Conservation (phyloP, 257 asterid genomes). For the Henckelia pumila region DNA sequence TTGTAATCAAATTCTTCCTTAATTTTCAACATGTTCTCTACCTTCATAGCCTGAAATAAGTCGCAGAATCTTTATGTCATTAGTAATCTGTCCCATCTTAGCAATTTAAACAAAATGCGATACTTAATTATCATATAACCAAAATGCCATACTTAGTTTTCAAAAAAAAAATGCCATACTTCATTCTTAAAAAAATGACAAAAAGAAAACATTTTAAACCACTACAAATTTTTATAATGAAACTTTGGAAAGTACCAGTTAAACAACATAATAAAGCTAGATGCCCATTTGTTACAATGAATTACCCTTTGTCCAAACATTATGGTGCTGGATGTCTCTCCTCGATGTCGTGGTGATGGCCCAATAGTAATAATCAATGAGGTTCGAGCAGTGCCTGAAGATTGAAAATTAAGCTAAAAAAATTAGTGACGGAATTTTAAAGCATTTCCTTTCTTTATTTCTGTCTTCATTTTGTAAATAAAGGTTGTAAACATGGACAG, state of each 20-base stretch:
- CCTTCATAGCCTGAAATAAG: constrained; percentile 78
- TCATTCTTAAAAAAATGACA: neutral
- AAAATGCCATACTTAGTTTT: constrained; percentile 13
- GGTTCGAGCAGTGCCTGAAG: constrained; percentile 84
- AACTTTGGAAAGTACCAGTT: constrained; percentile 1
- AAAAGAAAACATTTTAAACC: constrained; percentile 12
- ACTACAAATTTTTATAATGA: constrained; percentile 10
- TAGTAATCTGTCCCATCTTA: neutral
- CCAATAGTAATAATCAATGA: constrained; percentile 77
- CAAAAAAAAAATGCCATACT: constrained; percentile 9
- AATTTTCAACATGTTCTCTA: constrained; percentile 80
- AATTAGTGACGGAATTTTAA: constrained; percentile 14
- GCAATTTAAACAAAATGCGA: constrained; percentile 2
- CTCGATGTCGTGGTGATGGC: constrained; percentile 88
- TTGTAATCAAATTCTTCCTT: constrained; percentile 88
- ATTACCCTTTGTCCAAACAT: constrained; percentile 85
- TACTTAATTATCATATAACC: neutral
- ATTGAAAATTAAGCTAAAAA: constrained; percentile 21
- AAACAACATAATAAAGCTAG: neutral
- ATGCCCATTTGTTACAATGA: constrained; percentile 15
- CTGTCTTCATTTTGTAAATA: neutral
- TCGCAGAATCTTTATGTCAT: neutral
- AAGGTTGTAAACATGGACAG: neutral
- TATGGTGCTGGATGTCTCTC: constrained; percentile 88
- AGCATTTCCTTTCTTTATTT: constrained; percentile 6